Evolutionary conservation across 1,284 basidiomycete species (phyloP).

Genomic region (Pascua guehoae): DNA sequence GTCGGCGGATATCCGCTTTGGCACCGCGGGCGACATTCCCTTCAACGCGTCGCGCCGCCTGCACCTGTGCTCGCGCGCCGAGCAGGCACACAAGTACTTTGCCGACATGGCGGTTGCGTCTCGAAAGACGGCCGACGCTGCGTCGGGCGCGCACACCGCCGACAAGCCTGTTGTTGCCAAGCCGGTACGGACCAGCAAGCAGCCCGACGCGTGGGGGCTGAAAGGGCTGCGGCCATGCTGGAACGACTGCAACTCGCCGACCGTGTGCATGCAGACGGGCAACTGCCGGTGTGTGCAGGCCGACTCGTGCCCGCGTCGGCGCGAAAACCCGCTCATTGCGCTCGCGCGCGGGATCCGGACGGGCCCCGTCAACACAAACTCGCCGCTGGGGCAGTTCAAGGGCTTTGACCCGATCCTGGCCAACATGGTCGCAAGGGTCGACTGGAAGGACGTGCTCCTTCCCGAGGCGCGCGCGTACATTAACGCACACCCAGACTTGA

Average conservation of each 20-base stretch:
- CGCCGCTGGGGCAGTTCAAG: slow-evolving; percentile 26
- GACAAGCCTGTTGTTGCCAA: neutral
- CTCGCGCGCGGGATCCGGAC: slow-evolving; percentile 13
- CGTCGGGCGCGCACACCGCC: neutral
- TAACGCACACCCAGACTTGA: slow-evolving; percentile 32
- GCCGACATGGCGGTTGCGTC: slow-evolving; percentile 8
- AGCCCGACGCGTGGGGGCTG: slow-evolving; percentile 40
- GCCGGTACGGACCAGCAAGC: neutral
- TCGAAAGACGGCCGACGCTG: slow-evolving; percentile 1
- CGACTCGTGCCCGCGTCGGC: slow-evolving; percentile 37
- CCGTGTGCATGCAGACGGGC: slow-evolving; percentile 48
- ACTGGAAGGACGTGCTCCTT: slow-evolving; percentile 43
- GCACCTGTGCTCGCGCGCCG: slow-evolving; percentile 37
- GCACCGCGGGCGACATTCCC: slow-evolving; percentile 40
- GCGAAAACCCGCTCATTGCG: slow-evolving; percentile 35
- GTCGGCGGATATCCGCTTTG: slow-evolving; percentile 43
- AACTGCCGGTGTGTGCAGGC: slow-evolving; percentile 47
- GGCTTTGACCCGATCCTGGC: slow-evolving; percentile 26
- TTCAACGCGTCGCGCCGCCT: slow-evolving; percentile 42
- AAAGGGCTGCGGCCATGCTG: slow-evolving; percentile 43
- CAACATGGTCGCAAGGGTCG: slow-evolving; percentile 25
- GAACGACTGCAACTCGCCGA: slow-evolving; percentile 47
- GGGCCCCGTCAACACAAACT: neutral
- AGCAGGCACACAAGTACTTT: slow-evolving; percentile 28
- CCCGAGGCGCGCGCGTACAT: slow-evolving; percentile 41